Evolutionary conservation across 805 yeast species (phyloP), one percentile per base, ranked within the genome.

Genomic region (Metschnikowia chrysomelidarum): DNA sequence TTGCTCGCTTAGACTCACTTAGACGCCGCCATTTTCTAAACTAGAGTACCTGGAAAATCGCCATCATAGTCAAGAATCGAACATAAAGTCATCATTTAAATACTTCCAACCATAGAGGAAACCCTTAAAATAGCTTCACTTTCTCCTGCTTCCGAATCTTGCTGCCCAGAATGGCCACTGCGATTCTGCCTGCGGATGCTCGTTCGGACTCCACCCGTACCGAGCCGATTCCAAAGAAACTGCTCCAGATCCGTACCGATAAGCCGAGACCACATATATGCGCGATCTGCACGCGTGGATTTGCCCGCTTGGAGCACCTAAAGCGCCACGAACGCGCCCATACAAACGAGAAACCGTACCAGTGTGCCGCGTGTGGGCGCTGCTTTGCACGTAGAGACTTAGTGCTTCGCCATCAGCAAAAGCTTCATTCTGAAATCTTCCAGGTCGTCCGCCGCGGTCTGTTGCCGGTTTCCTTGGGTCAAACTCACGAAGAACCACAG

Each of bases 221-320:
- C 30, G 80, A 79, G 54, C 94, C 95, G 8, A 86, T 87, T 27
- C 96, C 96, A 17, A 82, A 83, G 49, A 87, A 88, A 56, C 80
- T 94, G 4, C 81, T 86, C 28, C 72, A 80, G 40, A 82, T 86
- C 55, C 86, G 87, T 59, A 87, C 96, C 0, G 94, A 87, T 53
- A 88, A 88, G 56, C 98, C 98, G 10, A 71, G 98, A 40, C 98
- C 98, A 1, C 95, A 87, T 54, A 73, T 86, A 8, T 93, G 98
- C 58, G 61, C 82, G 2, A 82, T 87, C 4, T 93, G 98, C 57
- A 87, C 97, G 1, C 72, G 98, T 41, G 95, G 95, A 2, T 93
- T 93, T 73, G 98, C 97, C 2, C 74, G 98, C 36, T 71, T 87
- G 31, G 98, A 91, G 60, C 98, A 91, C 61, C 71, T 93, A 53